Base-by-base conservation (phyloP, 495 filamentous ascomycete genomes). In the Aspergillus campestris region DNA sequence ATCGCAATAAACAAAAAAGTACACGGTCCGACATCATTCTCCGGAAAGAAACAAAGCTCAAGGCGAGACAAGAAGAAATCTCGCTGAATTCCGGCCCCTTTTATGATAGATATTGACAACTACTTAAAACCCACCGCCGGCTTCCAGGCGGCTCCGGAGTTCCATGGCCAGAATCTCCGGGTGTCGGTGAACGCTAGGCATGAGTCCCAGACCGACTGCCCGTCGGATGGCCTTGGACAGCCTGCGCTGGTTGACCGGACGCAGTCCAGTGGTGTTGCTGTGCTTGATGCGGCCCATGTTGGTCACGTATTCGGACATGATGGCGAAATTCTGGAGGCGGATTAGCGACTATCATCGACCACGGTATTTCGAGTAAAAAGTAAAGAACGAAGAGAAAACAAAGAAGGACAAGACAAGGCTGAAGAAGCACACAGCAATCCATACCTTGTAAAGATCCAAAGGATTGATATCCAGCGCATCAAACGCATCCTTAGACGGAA, bases 141-240 rank as follows among this genome's bases (percentile, higher is more conserved):
- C 43, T 27, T 62, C 60, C 47, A 62, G 47, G 40, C 51, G 62
- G 7, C 48, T 33, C 47, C 50, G 63, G 12, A 60, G 51, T 42
- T 74, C 68, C 11, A 51, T 48, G 9, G 70, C 70, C 57, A 98
- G 59, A 27, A 96, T 71, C 64, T 96, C 87, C n/a, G 92, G 92
- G 67, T 98, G 94, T 49, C 72, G 65, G 72, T 98, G 89, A 43
- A 94, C 85, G 64, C 83, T 89, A 8, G 92, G 94, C 80, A 97
- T 86, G 34, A 98, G 70, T 3, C 92, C 92, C 48, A 95, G 70
- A 5, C 89, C 92, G 55, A 96, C 81, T 31, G 87, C 82, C 52
- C 92, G 74, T 52, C 94, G 72, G 41, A 98, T 84, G 18, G 92
- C 89, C 70, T 92, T 96, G 27, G 90, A 85, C 59, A 97, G 82